Base-by-base conservation (phyloP, 2,329 filamentous ascomycete genomes). In the Akanthomyces dipterigenus region DNA sequence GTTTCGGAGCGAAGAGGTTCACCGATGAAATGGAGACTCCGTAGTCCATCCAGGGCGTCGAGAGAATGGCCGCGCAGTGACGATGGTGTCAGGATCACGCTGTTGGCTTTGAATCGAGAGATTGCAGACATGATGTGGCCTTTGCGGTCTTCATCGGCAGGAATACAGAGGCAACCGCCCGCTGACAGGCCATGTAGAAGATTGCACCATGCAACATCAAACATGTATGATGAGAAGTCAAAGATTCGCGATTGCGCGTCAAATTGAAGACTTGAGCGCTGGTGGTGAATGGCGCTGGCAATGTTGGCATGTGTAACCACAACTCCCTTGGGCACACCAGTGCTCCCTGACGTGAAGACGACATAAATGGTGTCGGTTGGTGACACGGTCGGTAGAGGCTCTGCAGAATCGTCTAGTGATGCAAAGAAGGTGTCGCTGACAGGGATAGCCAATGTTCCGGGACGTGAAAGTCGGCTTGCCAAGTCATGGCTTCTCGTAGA, bases 341-440 rank as follows among this genome's bases (percentile, higher is more conserved):
- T 82, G 26, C 77, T 81, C 16, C 80, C 80, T 6, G 78, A 81
- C 22, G 80, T 83, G 64, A 82, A 82, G 68, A 82, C 77, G 65
- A 80, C 77, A 36, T 69, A 71, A 22, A 50, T 65, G 28, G 5
- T 63, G 43, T 57, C 40, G 8, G 53, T 9, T 12, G 31, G 28
- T 38, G 46, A 43, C 42, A 43, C 31, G 8, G 5, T n/a, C 5
- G 48, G 48, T 7, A 51, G 48, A 51, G 48, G 18, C 50, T 43
- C 20, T 24, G 5, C 3, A 11, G 9, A 48, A 20, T 48, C 45
- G 8, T 2, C 45, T 20, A 48, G 5, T 48, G 45, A n/a, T 31
- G 28, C 28, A 31, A 31, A 31, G 28, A 31, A 8, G 5, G 28
- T 31, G 28, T 31, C 28, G 28, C 28, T 31, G 28, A 31, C 28